These are phyloP conservation scores for Eucalyptus paniculata DNA, from an alignment of 345 rosid species.

Conservation along the genomic window DNA sequence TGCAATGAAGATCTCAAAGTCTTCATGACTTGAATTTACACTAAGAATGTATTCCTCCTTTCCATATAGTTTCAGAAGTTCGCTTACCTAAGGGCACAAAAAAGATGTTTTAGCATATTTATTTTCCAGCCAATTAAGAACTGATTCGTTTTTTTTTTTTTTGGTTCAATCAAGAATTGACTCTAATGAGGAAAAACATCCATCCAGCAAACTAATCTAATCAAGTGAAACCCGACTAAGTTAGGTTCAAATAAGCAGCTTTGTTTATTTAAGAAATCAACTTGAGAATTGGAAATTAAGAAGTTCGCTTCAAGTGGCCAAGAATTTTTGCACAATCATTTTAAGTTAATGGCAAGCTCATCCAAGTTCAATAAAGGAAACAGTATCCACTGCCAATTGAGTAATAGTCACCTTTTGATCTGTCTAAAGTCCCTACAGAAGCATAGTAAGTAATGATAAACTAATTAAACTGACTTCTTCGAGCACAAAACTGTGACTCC, in stretches of 20 bases:
- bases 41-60: constrained; percentile 63
- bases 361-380: not conserved
- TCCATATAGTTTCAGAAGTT: constrained; percentile 40
- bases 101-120: not conserved
- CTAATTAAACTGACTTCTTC: not conserved
- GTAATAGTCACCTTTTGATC: not conserved
- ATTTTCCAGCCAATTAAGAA: not conserved
- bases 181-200: not conserved
- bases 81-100: constrained; percentile 24
- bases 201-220: not conserved
- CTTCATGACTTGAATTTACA: constrained; percentile 21
- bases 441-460: not conserved
- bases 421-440: not conserved
- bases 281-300: not conserved
- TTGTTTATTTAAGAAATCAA: not conserved
- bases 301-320: not conserved
- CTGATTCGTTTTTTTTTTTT: not conserved
- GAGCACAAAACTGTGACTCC: not conserved
- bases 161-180: not conserved
- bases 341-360: not conserved
- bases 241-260: not conserved
- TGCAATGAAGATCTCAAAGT: constrained; percentile 46
- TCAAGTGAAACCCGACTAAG: not conserved
- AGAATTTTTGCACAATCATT: not conserved
- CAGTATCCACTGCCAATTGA: not conserved